Base-by-base conservation (phyloP, 1,284 basidiomycete genomes). In the Cryptococcus sp. region DNA sequence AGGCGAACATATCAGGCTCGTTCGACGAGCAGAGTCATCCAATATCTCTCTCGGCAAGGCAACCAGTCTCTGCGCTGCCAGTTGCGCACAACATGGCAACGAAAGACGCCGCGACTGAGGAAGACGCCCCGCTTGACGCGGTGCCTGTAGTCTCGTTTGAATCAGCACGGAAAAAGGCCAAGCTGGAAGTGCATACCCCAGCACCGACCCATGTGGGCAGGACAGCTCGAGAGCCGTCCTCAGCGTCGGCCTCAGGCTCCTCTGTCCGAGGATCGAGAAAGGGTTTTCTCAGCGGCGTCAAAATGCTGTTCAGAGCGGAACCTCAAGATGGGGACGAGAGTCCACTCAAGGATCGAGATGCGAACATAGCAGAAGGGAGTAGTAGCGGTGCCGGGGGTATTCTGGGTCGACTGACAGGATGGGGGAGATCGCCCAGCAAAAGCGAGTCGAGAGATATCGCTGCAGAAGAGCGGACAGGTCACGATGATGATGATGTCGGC, bases 1-100 rank as follows among this genome's bases (percentile, higher is more conserved):
- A 53, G 5, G 52, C 52, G 41, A 43, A 53, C 15, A 53, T 53
- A 11, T 53, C 52, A 1, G 52, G 17, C 16, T 53, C 52, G 3
- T 47, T 30, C 30, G 52, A 53, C 25, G 52, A 45, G 47, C 47
- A 15, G 19, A 17, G 20, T 13, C 51, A 49, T 4, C 15, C 47
- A 16, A 3, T 46, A 3, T 27, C 50, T 4, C 27, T 35, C 46
- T 20, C 55, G 13, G 20, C 47, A 35, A 11, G 23, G 19, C 48
- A 23, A n/a, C 19, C 48, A 27, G 11, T 30, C 20, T 5, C 35
- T 23, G 23, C 27, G 17, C 23, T 19, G 17, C 30, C 48, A n/a
- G n/a, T n/a, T n/a, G n/a, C 23, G 30, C 11, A 3, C 46, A 22
- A 22, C 22, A 47, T 25, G 6, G 22, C 13, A 45, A 45, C 42